Evolutionary conservation across 2,329 filamentous ascomycete genomes (phyloP).

Genomic region (Fusarium pseudoanthophilum): DNA sequence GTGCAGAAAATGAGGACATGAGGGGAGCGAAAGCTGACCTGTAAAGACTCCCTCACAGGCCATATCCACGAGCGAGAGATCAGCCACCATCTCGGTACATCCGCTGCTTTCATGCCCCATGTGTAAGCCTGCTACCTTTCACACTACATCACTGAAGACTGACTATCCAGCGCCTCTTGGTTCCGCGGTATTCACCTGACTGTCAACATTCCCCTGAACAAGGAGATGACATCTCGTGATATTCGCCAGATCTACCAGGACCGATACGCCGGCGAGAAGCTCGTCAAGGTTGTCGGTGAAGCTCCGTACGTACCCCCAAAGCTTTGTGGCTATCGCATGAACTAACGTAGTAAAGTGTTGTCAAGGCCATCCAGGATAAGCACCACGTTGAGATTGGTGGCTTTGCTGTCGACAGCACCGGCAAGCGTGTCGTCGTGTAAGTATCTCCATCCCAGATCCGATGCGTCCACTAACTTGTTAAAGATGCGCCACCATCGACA

Average conservation of each 20-base stretch:
- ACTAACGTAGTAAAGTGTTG: not conserved
- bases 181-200: slow-evolving; percentile 96
- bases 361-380: slow-evolving; percentile 81
- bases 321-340: not conserved
- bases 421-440: slow-evolving; percentile 87
- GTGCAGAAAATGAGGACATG: slow-evolving; percentile 49
- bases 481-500: slow-evolving; percentile 4
- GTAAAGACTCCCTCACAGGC: slow-evolving; percentile 66
- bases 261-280: slow-evolving; percentile 92
- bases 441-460: not conserved
- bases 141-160: not conserved
- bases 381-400: slow-evolving; percentile 95
- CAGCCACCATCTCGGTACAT: slow-evolving; percentile 76
- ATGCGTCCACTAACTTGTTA: slow-evolving; percentile 16
- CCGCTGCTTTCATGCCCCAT: slow-evolving; percentile 90
- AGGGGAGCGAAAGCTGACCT: not conserved
- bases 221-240: slow-evolving; percentile 89
- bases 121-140: slow-evolving; percentile 56
- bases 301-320: slow-evolving; percentile 64
- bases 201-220: slow-evolving; percentile 86
- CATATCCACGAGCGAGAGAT: slow-evolving; percentile 97
- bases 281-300: slow-evolving; percentile 92
- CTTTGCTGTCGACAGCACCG: slow-evolving; percentile 88
- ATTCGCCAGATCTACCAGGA: slow-evolving; percentile 96
- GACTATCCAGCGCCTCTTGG: slow-evolving; percentile 73